Base-by-base conservation (phyloP, 805 yeast genomes). In the Wickerhamomyces queroliae region DNA sequence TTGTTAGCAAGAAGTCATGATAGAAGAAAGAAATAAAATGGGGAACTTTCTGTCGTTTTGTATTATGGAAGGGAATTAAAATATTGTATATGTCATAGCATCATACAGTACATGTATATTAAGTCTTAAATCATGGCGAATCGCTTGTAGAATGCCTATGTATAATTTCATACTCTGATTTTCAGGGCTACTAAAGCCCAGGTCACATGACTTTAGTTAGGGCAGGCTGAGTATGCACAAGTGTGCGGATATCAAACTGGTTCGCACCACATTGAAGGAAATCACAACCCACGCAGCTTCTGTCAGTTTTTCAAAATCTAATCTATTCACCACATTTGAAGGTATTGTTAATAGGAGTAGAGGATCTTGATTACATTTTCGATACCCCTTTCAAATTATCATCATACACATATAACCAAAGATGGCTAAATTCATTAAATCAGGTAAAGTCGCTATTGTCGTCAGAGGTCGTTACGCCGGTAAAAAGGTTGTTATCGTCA, bases 351-450 rank as follows among this genome's bases (percentile, higher is more conserved):
- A 23, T 23, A 8, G 8, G 8, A 23, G 11, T 8, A 11, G 25
- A 23, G 8, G 11, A 8, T 23, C 11, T 23, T 23, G 25, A 23
- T 5, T 3, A 18, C 7, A 12, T 7, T 30, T 30, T 21, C 27
- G 21, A 33, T 20, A 18, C 26, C 20, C 30, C 15, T 36, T 27
- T 44, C 45, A 41, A 37, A 36, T 36, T 42, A 37, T 33, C 38
- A 37, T 33, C 46, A 37, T 36, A 32, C 37, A 26, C 35, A 42
- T 37, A 29, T 25, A n/a, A n/a, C n/a, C 27, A 38, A 62, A 62
- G 74, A 90, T 89, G 96, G 96, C 96, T 78, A 93, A 93, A 78
- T 91, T 93, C 84, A 83, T 93, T 77, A 93, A 91, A 81, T 86
- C 98, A 69, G 97, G 97, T 81, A 54, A 51, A 44, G 98, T 91